Base-by-base conservation (phyloP, 176 grass and related monocot species). In the Carex cristatella region DNA sequence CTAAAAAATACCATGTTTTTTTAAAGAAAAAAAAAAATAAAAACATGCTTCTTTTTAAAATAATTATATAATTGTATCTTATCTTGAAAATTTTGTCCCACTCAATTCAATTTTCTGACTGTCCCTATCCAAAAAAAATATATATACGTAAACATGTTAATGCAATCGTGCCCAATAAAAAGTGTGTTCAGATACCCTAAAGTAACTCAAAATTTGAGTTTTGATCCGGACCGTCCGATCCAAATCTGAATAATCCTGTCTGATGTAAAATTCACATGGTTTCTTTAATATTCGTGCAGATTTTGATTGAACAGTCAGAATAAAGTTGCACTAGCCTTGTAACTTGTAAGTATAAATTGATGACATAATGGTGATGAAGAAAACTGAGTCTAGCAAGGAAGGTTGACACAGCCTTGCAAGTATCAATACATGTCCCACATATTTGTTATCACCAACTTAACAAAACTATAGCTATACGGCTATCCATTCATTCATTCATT, bases 351-450 rank as follows among this genome's bases (percentile, higher is more conserved):
- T 40, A 40, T 40, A 5, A 4, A 5, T 49, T 53, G 46, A 76
- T 76, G 72, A 76, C 44, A 54, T 32, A 55, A 30, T 6, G 72
- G 5, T 76, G 72, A 76, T 55, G 72, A 55, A 32, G 46, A 76
- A 31, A 54, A 76, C 55, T 54, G 48, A 76, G 72, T 76, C 2
- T 54, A 32, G 48, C 11, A 76, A 76, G 72, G 10, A 76, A 76
- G 72, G 48, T 55, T 76, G 19, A 55, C 6, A 54, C 7, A 76
- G 48, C 48, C 48, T 76, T 76, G 72, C 72, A 76, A 76, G 72
- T 76, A 76, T 76, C 72, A 19, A 0, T 44, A 76, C 23, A 5
- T 19, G 33, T 13, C 44, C 44, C 19, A 76, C 72, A 55, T 55
- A 4, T 76, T 76, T 15, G 42, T 1, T 75, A 16, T 15, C 32